phyloP scores from a whole-genome alignment of 495 filamentous ascomycete genomes.

The Parathielavia hyrcaniae region DNA sequence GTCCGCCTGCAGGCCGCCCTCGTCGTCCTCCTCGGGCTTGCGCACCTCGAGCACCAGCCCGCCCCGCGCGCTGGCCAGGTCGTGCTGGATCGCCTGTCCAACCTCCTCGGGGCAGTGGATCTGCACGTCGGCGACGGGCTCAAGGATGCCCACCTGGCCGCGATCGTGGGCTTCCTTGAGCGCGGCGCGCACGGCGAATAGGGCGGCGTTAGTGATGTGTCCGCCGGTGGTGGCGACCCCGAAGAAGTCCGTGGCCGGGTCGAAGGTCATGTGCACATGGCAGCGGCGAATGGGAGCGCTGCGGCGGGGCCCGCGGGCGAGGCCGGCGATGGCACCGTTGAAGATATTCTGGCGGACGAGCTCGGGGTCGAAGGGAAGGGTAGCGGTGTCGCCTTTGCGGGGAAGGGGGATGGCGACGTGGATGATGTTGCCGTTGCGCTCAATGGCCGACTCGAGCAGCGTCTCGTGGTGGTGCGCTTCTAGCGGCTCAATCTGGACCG shows the following conservation, averaged over 20 bases:
- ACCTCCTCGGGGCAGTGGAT: conserved; percentile 77
- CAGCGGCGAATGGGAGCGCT: conserved; percentile 67
- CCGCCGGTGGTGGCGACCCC: conserved; percentile 54
- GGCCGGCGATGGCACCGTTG: conserved; percentile 76
- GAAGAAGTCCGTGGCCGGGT: conserved; percentile 60
- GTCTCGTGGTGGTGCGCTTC: conserved; percentile 35
- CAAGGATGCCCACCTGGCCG: conserved; percentile 61
- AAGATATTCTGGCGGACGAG: conserved; percentile 58
- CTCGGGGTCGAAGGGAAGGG: conserved; percentile 54
- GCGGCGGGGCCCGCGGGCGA: conserved; percentile 76
- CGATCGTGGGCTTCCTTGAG: conserved; percentile 50
- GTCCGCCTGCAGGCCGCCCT: not conserved
- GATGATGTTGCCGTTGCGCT: conserved; percentile 55
- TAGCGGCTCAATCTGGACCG: conserved; percentile 58
- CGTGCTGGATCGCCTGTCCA: conserved; percentile 82
- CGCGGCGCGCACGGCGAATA: conserved; percentile 61
- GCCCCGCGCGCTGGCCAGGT: conserved; percentile 74
- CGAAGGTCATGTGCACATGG: conserved; percentile 61
- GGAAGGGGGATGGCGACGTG: conserved; percentile 45
- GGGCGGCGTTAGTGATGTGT: conserved; percentile 71
- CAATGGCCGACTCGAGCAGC: conserved; percentile 29
- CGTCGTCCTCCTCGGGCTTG: conserved; percentile 43
- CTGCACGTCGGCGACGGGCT: conserved; percentile 83
- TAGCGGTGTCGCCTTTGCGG: conserved; percentile 18
- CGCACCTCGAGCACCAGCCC: conserved; percentile 79